These are phyloP conservation scores for Geranium rotundifolium DNA, from an alignment of 345 rosid genomes.

Conservation along the genomic window DNA sequence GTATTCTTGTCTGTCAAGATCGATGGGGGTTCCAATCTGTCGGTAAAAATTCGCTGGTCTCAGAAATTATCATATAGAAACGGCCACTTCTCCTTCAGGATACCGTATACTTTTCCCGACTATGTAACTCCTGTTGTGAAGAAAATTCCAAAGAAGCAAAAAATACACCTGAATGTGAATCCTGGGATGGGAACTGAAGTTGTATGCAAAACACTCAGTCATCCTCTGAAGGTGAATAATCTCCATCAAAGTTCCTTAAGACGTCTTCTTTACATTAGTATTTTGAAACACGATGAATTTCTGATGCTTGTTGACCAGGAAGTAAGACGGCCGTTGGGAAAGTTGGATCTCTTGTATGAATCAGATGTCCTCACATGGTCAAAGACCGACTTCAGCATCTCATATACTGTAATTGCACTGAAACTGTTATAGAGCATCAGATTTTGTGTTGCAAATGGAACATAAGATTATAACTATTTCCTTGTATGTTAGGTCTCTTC, in stretches of 20 bases:
- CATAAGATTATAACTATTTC: not conserved
- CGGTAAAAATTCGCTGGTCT: slow-evolving; percentile 61
- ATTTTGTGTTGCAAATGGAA: not conserved
- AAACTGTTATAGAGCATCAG: slow-evolving; percentile 1
- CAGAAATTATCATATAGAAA: slow-evolving; percentile 50
- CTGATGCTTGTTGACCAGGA: slow-evolving; percentile 31
- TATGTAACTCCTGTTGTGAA: slow-evolving; percentile 74
- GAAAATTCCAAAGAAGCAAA: slow-evolving; percentile 64
- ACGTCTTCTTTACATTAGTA: not conserved
- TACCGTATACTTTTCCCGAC: slow-evolving; percentile 80
- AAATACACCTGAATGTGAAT: slow-evolving; percentile 57
- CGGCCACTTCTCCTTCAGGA: slow-evolving; percentile 46
- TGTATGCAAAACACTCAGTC: slow-evolving; percentile 55
- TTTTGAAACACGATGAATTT: slow-evolving; percentile 1
- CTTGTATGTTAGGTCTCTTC: slow-evolving; percentile 37
- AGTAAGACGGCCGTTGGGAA: slow-evolving; percentile 45
- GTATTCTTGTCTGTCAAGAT: slow-evolving; percentile 30
- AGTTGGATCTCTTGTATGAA: slow-evolving; percentile 54
- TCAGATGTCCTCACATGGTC: slow-evolving; percentile 84
- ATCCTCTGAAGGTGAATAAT: slow-evolving; percentile 64
- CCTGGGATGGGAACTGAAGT: slow-evolving; percentile 54
- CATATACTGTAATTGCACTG: slow-evolving; percentile 43
- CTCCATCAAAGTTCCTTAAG: slow-evolving; percentile 1
- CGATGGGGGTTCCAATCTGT: slow-evolving; percentile 73
- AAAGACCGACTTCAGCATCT: slow-evolving; percentile 47